Base-by-base conservation (phyloP, 306 rosid species). In the Gastrolobium bilobum region DNA sequence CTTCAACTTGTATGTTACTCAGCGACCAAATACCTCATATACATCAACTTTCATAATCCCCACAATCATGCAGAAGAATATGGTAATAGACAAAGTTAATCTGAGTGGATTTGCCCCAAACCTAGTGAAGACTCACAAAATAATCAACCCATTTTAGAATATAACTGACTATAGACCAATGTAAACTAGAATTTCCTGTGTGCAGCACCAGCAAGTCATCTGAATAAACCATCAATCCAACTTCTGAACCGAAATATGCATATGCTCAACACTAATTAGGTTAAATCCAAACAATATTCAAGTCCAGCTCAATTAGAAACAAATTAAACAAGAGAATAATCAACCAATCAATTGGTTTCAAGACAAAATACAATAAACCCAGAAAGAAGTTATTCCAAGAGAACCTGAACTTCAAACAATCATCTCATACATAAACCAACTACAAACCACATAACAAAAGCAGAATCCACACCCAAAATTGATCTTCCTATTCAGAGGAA, bases 251-350 rank as follows among this genome's bases (percentile, higher is more conserved):
- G n/a, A 60, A 61, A 26, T 35, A 15, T 75, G 70, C 48, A 31
- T 15, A 29, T 75, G 35, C 48, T 37, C 73, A 38, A 15, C 52
- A 52, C 46, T 38, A 60, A 63, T 34, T 33, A 61, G 59, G 61
- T 50, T 50, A 73, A 20, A 61, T 65, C 56, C 78, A 60, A 50
- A 61, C 20, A 61, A 31, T 15, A 50, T 37, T 66, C 30, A 71
- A 62, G 14, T 79, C 48, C 33, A 71, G 6, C 54, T 42, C 60
- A 62, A 52, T 52, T 52, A 52, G 71, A 60, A 60, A 65, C 39
- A 44, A 58, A 52, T 40, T 2, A 65, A 73, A 47, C 42, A 68
- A 68, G 69, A 51, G 2, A 78, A 20, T 10, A 56, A 34, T 37
- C 26, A 20, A 56, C 31, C 40, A 37, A 60, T 50, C 38, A 53